Evolutionary conservation across 2,329 filamentous ascomycete genomes (phyloP).

Genomic region (Hirsutella minnesotensis): DNA sequence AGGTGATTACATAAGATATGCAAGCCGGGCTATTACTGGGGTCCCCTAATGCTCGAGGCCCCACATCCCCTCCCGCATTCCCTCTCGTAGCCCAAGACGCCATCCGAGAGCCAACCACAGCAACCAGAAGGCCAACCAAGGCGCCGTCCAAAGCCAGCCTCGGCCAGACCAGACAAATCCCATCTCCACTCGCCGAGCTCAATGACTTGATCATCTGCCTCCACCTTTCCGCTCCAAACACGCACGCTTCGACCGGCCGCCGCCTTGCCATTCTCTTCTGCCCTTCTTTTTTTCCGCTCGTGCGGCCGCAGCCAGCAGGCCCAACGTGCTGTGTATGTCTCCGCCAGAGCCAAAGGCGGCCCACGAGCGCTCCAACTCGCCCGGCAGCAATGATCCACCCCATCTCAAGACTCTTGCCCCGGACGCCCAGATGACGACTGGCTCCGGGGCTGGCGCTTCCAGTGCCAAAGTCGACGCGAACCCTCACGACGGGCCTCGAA

Average conservation of each 20-base stretch:
- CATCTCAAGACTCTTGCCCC: neutral
- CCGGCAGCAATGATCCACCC: slow-evolving; percentile 2
- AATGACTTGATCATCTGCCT: too few species aligned
- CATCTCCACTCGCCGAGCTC: too few species aligned
- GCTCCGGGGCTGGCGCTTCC: neutral
- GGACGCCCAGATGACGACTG: neutral
- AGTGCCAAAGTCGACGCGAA: neutral
- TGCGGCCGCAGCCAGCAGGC: neutral
- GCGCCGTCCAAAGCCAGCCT: too few species aligned
- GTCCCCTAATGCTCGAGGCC: too few species aligned
- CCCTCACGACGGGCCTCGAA: neutral
- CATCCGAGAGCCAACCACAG: too few species aligned
- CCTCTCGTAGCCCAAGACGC: too few species aligned
- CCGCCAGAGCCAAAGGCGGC: slow-evolving; percentile 18
- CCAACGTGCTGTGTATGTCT: slow-evolving; percentile 20
- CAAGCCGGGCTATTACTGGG: too few species aligned
- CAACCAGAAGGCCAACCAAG: too few species aligned
- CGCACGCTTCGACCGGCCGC: neutral
- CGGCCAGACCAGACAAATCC: too few species aligned
- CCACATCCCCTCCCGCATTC: too few species aligned
- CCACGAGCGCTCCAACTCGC: slow-evolving; percentile 9
- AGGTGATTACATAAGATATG: too few species aligned
- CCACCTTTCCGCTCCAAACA: neutral
- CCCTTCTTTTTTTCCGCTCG: neutral
- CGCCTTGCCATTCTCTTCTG: neutral